Percentiles rank a stretch among this genome's conserved stretches.
Conservation (phyloP, 192 early-diverging fungal species). For the Rhizophagus clarus region DNA sequence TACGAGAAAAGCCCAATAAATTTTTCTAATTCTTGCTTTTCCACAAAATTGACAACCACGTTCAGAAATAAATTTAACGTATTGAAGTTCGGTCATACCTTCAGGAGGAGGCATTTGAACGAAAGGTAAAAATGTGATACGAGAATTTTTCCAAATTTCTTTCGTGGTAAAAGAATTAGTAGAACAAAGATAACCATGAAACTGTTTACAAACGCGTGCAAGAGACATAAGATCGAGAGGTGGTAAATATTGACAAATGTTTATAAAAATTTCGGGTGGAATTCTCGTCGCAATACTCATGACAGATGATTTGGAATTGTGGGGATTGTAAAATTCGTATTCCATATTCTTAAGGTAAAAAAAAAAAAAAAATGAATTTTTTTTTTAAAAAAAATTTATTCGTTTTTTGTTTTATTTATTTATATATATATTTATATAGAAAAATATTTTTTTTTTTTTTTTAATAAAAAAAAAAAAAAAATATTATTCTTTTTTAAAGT, state of each 20-base stretch:
- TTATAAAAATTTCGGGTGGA: conserved; percentile 28
- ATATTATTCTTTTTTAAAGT: no score
- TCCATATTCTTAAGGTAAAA: no score
- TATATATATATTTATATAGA: no score
- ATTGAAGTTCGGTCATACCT: conserved; percentile 8
- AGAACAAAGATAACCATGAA: conserved; percentile 24
- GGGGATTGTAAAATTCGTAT: no score
- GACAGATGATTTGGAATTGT: no score
- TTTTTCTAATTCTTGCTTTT: conserved; percentile 4
- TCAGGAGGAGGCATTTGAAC: conserved; percentile 22
- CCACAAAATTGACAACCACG: conserved; percentile 27
- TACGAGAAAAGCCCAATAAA: conserved; percentile 5
- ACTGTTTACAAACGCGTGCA: conserved; percentile 17
- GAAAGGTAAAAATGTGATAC: neutral
- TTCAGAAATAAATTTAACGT: neutral
- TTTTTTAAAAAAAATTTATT: no score
- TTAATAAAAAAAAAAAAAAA: no score
- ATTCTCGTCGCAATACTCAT: neutral
- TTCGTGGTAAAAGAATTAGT: conserved; percentile 2
- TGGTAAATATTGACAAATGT: conserved; percentile 22
- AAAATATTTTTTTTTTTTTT: no score
- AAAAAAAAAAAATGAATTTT: no score
- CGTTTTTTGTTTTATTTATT: no score
- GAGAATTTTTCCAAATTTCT: conserved; percentile 23
- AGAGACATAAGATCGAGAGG: conserved; percentile 16